Evolutionary conservation across 768 basidiomycete species (phyloP), one percentile per base, ranked within the genome.

Genomic region (Hypholoma sublateritium): DNA sequence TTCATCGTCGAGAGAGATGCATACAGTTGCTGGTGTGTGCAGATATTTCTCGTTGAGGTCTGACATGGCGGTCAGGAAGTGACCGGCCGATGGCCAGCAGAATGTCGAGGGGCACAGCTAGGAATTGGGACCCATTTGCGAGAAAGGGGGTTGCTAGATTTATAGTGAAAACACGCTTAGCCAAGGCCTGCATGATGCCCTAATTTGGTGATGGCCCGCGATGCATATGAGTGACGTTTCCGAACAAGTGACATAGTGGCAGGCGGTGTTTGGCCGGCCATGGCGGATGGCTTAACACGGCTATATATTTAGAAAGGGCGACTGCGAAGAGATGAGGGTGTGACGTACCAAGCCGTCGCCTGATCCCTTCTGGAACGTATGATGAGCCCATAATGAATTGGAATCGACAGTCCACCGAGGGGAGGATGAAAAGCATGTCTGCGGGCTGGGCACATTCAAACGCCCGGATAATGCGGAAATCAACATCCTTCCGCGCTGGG

Each of bases 1-100:
- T 9, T 61, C 58, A 34, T 63, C 62, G 22, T 63, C 59, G 25
- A 63, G 53, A 34, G 58, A 59, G 6, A 61, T 55, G 39, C 58
- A 61, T 57, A 59, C 51, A 9, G 62, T 57, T 17, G 52, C 48
- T 3, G 59, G 57, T 11, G 55, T 63, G 32, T 55, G 47, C 24
- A 56, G 55, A 25, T 37, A 51, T 39, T 63, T 63, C 57, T 63
- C 62, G 32, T 48, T 44, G 14, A 47, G 46, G 36, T 59, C 45
- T n/a, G 58, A 14, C 59, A 63, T 59, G 16, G 51, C 32, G 21
- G 50, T 32, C 19, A 53, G 21, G 16, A 19, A 36, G 34, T 22
- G 49, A 25, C n/a, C n/a, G 49, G 28, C 54, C 25, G 17, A 45
- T 13, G 35, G 46, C 54, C 54, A 55, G 53, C 32, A 22, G 34